phyloP scores from a whole-genome alignment of 495 filamentous ascomycete species.

The Sphaerosporella brunnea region DNA sequence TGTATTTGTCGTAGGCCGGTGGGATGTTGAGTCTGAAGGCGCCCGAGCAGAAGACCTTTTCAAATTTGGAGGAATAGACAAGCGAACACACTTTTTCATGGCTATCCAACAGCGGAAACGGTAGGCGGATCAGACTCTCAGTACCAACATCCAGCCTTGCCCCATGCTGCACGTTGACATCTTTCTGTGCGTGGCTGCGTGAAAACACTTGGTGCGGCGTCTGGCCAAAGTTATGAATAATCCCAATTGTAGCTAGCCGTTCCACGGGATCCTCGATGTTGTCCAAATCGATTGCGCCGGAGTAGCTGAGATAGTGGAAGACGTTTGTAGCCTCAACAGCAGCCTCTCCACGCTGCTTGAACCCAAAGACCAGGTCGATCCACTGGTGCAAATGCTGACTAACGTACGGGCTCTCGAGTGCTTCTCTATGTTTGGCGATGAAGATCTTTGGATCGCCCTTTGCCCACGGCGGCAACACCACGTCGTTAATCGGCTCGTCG shows the following conservation, averaged over 20 bases:
- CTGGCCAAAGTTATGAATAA: slow-evolving; percentile 97
- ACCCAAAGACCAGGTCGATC: slow-evolving; percentile 93
- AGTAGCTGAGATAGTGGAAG: slow-evolving; percentile 88
- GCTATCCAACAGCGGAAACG: slow-evolving; percentile 43
- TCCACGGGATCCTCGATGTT: slow-evolving; percentile 77
- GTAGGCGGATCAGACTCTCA: slow-evolving; percentile 58
- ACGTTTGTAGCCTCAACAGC: slow-evolving; percentile 85
- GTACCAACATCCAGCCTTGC: slow-evolving; percentile 61
- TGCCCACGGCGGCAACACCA: slow-evolving; percentile 82
- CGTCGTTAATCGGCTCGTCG: slow-evolving; percentile 61
- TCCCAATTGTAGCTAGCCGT: slow-evolving; percentile 68
- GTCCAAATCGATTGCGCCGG: slow-evolving; percentile 82
- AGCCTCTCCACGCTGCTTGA: slow-evolving; percentile 85
- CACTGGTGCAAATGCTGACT: slow-evolving; percentile 78
- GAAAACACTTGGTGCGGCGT: slow-evolving; percentile 90
- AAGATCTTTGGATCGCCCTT: slow-evolving; percentile 94
- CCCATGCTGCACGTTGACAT: slow-evolving; percentile 41
- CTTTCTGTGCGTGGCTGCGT: slow-evolving; percentile 54
- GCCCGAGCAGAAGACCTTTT: slow-evolving; percentile 69
- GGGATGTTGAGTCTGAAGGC: slow-evolving; percentile 72
- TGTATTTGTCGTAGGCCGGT: slow-evolving; percentile 68
- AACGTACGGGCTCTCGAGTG: slow-evolving; percentile 84
- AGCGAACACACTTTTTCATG: slow-evolving; percentile 64
- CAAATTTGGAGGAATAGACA: slow-evolving; percentile 58
- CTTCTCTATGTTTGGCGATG: slow-evolving; percentile 82